Base-by-base conservation (phyloP, 305 asterid species). In the Plantago rigida region DNA sequence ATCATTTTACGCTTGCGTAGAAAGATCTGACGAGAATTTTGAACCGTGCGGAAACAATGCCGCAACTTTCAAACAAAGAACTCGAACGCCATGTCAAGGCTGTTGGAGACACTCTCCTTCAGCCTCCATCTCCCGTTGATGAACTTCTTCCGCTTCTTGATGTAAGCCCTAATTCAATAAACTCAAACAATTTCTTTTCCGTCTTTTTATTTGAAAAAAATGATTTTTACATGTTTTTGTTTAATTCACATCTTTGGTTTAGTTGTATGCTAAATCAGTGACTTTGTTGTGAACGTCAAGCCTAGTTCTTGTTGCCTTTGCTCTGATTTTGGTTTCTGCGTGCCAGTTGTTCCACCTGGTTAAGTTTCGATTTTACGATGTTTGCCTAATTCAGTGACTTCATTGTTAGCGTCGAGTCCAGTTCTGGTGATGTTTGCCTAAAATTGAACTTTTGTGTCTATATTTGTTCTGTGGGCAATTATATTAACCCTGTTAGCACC, bases 101-200 rank as follows among this genome's bases (percentile, higher is more conserved):
- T 46, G 86, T 74, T 70, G 97, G 96, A 69, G 73, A 61, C 60
- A 78, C 75, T 71, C 94, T 90, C 70, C 79, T 71, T 41, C 73
- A 69, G 61, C 94, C 83, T 60, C 89, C 94, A 1, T 22, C 87
- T 19, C 75, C 87, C 26, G 51, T 52, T 42, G 87, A 81, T 6
- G 83, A 84, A 41, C 87, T 87, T 58, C 82, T 87, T 51, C 54
- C 77, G 39, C 74, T 87, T 71, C 95, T 91, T 64, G 96, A 91
- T 71, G 97, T 90, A 75, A 81, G 89, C 67, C 46, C 56, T 11
- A 44, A 31, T 53, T 24, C 31, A 4, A 45, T 13, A 44, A 36
- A 59, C 3, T 9, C 51, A n/a, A 13, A 5, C 10, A 39, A 13
- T 28, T 29, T 0, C 29, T 64, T 24, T 1, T 17, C 19, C 19